Percentiles rank a stretch among this genome's conserved stretches.
These are phyloP conservation scores for Cutaneotrichosporon cyanovorans DNA, from an alignment of 1,284 basidiomycete genomes.

Conservation along the genomic window DNA sequence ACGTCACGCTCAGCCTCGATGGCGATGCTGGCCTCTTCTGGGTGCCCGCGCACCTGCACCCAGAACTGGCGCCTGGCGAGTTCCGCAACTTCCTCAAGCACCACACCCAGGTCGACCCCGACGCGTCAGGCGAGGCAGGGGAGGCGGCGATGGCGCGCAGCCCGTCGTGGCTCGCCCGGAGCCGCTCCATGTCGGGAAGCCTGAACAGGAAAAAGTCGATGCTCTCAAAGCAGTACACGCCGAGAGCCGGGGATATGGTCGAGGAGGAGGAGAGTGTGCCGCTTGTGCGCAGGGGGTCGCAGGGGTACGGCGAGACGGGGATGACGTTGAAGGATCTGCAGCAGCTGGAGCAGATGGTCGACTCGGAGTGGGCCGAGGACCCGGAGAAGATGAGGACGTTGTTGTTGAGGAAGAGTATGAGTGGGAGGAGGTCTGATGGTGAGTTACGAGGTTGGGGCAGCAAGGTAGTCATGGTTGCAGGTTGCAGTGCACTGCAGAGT, in stretches of 20 bases:
- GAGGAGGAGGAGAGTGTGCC: slow-evolving; percentile 61
- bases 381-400: slow-evolving; percentile 75
- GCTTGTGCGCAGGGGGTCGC: slow-evolving; percentile 55
- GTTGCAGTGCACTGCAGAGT: not conserved
- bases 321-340: slow-evolving; percentile 87
- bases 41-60: slow-evolving; percentile 93
- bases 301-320: slow-evolving; percentile 60
- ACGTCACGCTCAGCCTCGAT: slow-evolving; percentile 36
- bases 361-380: slow-evolving; percentile 75
- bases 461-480: no score
- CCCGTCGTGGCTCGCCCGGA: slow-evolving; percentile 36
- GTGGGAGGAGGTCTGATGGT: no score
- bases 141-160: slow-evolving; percentile 24
- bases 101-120: slow-evolving; percentile 59
- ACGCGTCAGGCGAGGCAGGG: slow-evolving; percentile 25
- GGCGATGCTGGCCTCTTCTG: slow-evolving; percentile 63
- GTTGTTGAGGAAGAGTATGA: no score
- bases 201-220: slow-evolving; percentile 76
- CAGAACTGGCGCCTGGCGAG: slow-evolving; percentile 92
- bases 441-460: no score
- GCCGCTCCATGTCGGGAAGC: slow-evolving; percentile 46
- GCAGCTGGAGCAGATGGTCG: slow-evolving; percentile 81
- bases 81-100: slow-evolving; percentile 92
- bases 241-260: slow-evolving; percentile 62
- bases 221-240: slow-evolving; percentile 80